Evolutionary conservation across 2,329 filamentous ascomycete genomes (phyloP).

Genomic region (Ceratocystis variospora): DNA sequence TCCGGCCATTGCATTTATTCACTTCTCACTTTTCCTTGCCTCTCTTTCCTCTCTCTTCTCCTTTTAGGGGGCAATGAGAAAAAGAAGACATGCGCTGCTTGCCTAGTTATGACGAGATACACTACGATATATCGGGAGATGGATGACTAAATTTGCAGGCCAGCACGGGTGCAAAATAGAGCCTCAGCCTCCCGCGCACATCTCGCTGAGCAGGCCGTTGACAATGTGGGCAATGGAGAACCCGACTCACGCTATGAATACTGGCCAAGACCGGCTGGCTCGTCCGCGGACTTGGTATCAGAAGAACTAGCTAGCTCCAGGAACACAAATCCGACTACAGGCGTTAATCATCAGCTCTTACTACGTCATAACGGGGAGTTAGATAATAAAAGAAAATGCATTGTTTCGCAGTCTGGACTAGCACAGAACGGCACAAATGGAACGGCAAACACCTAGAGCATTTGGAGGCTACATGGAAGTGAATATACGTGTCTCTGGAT

Average conservation of each 20-base stretch:
- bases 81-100: background rate
- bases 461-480: background rate
- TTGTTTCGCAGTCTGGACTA: constrained; percentile 1
- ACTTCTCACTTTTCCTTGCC: background rate
- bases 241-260: too few species aligned
- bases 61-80: background rate
- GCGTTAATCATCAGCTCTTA: background rate
- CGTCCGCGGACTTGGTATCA: too few species aligned
- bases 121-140: background rate
- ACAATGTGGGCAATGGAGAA: too few species aligned
- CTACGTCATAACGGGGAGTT: background rate
- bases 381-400: background rate
- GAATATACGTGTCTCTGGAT: constrained; percentile 6
- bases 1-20: background rate
- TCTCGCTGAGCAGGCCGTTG: background rate
- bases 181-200: background rate
- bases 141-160: background rate
- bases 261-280: too few species aligned
- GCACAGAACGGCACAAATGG: background rate
- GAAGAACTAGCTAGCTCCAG: too few species aligned
- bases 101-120: background rate
- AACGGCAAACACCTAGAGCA: background rate
- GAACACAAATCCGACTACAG: background rate
- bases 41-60: background rate
- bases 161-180: background rate